These are phyloP conservation scores for Lagenaria siceraria DNA, from an alignment of 306 rosid genomes.

Conservation along the genomic window DNA sequence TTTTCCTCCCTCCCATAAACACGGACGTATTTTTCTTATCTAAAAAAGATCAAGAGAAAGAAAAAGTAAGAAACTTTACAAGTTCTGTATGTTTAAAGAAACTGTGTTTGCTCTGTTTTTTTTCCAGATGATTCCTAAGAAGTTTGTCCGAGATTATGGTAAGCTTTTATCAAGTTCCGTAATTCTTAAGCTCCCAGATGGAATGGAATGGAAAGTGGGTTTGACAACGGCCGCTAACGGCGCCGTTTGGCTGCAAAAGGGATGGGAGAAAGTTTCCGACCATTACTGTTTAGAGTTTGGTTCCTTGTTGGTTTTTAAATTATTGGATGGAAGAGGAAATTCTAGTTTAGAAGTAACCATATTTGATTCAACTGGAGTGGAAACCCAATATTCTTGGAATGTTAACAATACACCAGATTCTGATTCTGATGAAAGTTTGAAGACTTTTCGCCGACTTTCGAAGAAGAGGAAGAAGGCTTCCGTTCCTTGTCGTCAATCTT, in stretches of 20 bases:
- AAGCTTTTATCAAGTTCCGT: neutral
- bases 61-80: too few relatives aligned
- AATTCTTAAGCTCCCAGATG: neutral
- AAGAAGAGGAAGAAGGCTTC: neutral
- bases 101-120: neutral
- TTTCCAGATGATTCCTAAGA: neutral
- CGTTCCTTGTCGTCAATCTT: neutral
- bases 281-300: neutral
- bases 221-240: neutral
- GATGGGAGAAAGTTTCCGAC: neutral
- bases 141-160: neutral
- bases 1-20: too few relatives aligned
- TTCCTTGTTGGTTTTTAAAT: neutral
- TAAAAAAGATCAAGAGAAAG: too few relatives aligned
- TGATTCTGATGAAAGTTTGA: neutral
- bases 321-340: neutral
- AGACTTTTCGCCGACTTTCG: neutral
- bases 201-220: neutral
- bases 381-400: neutral
- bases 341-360: neutral
- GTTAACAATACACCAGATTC: neutral
- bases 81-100: too few relatives aligned
- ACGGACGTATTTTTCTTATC: too few relatives aligned
- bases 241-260: neutral
- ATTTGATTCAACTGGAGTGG: neutral